Evolutionary conservation across 2,329 filamentous ascomycete species (phyloP), one percentile per base, ranked within the genome.

Genomic region (Aureobasidium sp.): DNA sequence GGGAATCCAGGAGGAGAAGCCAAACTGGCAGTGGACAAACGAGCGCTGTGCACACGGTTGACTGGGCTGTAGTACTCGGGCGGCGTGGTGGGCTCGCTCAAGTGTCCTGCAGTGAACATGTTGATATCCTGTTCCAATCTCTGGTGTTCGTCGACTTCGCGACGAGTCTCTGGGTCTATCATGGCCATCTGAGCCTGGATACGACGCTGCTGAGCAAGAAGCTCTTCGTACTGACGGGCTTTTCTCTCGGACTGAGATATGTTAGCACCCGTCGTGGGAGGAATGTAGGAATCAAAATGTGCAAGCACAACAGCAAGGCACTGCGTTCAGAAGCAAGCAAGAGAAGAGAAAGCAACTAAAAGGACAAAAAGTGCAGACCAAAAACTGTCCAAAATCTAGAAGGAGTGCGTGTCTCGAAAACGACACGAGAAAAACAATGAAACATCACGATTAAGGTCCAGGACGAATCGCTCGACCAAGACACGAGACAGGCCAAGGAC

Each of bases 31-130:
- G 89, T 89, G 60, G 93, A 96, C 78, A 96, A 93, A 65, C 92
- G 85, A 73, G 92, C 92, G 47, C 91, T 89, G 91, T 86, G 61
- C 86, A 62, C 89, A 86, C 66, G 68, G 5, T 51, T 58, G 34
- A 63, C 31, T 6, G 60, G 55, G 65, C 84, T 85, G 67, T 96
- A 87, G 74, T 94, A 93, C 74, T 97, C 94, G 36, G 94, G 94
- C 25, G 94, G 94, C 25, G 94, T 99, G 1, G 94, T 97, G 17
- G 94, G 94, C 77, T 97, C 93, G 68, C 90, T 96, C 72, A 95
- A 90, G 70, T 92, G 89, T 60, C 89, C 89, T 64, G 85, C 80
- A 65, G 81, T 76, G 69, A 81, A 79, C 78, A 76, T 70, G 77
- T 78, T 69, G 62, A 95, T 82, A 68, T 94, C 89, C 68, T 91